These are phyloP conservation scores for Suhomyces maxii DNA, from an alignment of 1,139 yeast genomes.

Conservation along the genomic window DNA sequence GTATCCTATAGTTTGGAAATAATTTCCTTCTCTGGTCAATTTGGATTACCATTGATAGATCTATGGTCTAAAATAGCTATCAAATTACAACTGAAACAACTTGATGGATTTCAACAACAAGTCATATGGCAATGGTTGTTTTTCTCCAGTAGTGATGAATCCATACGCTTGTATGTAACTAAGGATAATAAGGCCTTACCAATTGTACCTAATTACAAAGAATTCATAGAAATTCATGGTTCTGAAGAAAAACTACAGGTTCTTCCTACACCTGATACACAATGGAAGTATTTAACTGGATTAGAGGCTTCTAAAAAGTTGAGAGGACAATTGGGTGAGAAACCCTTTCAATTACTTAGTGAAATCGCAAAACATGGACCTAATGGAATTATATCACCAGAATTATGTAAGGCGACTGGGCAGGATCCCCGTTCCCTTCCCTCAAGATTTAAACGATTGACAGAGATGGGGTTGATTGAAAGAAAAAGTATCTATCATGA, in stretches of 20 bases:
- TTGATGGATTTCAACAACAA: conserved; percentile 39
- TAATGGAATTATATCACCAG: conserved; percentile 58
- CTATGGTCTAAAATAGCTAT: conserved; percentile 30
- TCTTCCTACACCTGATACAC: conserved; percentile 40
- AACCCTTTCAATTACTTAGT: conserved; percentile 42
- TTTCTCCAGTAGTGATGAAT: conserved; percentile 20
- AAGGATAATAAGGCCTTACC: conserved; percentile 17
- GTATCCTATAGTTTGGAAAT: conserved; percentile 29
- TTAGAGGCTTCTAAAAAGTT: conserved; percentile 34
- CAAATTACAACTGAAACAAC: conserved; percentile 19
- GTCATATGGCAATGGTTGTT: conserved; percentile 45
- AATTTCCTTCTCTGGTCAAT: conserved; percentile 39
- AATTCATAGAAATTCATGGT: conserved; percentile 20
- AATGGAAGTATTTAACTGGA: conserved; percentile 44
- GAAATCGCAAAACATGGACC: conserved; percentile 56
- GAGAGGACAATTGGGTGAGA: conserved; percentile 38
- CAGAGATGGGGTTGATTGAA: conserved; percentile 47
- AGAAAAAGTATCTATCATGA: conserved; percentile 43
- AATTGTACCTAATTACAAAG: conserved; percentile 21
- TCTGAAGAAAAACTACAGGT: conserved; percentile 22
- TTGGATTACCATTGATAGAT: conserved; percentile 31
- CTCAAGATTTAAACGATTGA: conserved; percentile 56
- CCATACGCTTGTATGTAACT: conserved; percentile 21
- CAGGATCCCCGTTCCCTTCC: conserved; percentile 77
- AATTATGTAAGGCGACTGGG: conserved; percentile 53